These are phyloP conservation scores for Canariomyces notabilis DNA, from an alignment of 2,329 filamentous ascomycete genomes.

Conservation along the genomic window DNA sequence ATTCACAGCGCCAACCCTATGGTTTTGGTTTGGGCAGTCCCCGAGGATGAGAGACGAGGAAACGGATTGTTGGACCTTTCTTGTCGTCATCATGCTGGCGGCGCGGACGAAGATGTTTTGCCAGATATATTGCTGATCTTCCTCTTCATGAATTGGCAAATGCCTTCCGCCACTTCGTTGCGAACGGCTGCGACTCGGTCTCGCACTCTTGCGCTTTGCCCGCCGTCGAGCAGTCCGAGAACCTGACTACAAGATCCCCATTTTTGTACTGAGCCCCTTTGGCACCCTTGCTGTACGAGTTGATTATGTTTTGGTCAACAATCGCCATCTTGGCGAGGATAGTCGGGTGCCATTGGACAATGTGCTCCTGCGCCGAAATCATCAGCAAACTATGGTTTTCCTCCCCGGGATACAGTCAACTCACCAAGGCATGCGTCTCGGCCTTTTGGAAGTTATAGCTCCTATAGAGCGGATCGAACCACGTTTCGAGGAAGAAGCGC, in stretches of 20 bases:
- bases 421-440: constrained; percentile 82
- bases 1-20: neutral
- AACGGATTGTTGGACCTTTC: no score
- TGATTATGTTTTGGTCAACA: constrained; percentile 79
- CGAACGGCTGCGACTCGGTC: constrained; percentile 57
- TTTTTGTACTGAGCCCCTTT: constrained; percentile 66
- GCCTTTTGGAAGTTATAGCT: constrained; percentile 96
- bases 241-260: constrained; percentile 78
- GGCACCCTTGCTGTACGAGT: constrained; percentile 62
- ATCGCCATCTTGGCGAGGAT: constrained; percentile 85
- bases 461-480: constrained; percentile 92
- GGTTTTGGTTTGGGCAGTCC: no score
- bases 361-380: constrained; percentile 61
- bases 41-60: no score
- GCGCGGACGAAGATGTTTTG: neutral
- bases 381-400: neutral
- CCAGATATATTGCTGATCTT: neutral
- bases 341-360: constrained; percentile 95
- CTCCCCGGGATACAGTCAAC: no score
- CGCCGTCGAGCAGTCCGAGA: constrained; percentile 67
- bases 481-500: constrained; percentile 86
- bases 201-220: constrained; percentile 59
- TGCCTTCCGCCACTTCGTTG: constrained; percentile 42
- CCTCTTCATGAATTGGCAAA: constrained; percentile 44
- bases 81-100: neutral